These are phyloP conservation scores for Scalesia atractyloides DNA, from an alignment of 129 eudicot species.

Conservation along the genomic window DNA sequence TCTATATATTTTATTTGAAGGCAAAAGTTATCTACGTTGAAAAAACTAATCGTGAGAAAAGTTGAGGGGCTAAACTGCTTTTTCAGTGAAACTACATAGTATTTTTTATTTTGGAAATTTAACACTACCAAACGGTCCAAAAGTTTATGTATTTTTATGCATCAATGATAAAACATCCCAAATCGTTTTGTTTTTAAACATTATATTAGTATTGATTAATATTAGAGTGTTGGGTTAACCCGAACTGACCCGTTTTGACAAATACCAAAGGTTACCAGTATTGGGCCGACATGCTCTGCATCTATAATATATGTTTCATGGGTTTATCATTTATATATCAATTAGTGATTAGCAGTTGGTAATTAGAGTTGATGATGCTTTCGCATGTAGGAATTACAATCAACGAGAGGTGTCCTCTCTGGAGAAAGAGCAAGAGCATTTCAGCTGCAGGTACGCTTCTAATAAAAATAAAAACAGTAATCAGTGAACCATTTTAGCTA, in stretches of 20 bases:
- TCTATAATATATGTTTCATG: background rate
- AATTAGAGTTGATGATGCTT: background rate
- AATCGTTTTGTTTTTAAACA: too few relatives aligned
- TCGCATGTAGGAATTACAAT: constrained; percentile 67
- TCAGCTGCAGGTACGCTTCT: constrained; percentile 74
- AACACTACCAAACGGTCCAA: too few relatives aligned
- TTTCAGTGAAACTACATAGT: too few relatives aligned
- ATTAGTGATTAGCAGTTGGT: background rate
- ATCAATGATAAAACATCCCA: too few relatives aligned
- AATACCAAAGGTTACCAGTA: background rate
- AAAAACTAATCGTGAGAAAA: too few relatives aligned
- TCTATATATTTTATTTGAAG: too few relatives aligned
- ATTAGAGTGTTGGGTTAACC: background rate
- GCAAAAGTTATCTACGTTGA: too few relatives aligned
- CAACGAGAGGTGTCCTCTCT: constrained; percentile 87
- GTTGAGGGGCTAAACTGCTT: too few relatives aligned
- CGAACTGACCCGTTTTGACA: background rate
- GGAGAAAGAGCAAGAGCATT: constrained; percentile 91
- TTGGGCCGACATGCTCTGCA: background rate
- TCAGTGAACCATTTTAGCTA: background rate
- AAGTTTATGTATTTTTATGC: too few relatives aligned
- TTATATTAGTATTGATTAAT: too few relatives aligned
- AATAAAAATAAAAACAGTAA: background rate
- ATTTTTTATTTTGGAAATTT: too few relatives aligned
- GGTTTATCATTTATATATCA: background rate